phyloP scores from a whole-genome alignment of 768 basidiomycete species.

The Mycena rosella region DNA sequence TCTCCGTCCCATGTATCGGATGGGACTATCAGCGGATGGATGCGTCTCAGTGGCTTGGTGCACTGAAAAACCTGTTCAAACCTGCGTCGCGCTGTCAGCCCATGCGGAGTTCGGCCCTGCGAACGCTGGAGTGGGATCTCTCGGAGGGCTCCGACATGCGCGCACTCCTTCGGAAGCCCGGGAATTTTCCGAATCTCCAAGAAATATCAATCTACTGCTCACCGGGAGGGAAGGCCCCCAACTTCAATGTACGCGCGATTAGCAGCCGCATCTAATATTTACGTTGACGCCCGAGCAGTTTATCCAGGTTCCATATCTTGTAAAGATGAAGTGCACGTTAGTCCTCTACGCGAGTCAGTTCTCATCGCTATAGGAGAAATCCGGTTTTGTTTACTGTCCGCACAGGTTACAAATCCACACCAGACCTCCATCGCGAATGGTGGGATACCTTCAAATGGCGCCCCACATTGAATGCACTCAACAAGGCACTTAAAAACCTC shows the following conservation, averaged over 20 bases:
- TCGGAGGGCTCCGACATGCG: not conserved
- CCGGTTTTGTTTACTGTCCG: no score
- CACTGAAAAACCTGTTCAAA: not conserved
- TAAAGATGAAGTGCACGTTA: not conserved
- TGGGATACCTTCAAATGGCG: not conserved
- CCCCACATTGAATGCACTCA: not conserved
- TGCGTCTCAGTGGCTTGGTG: not conserved
- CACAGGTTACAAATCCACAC: no score
- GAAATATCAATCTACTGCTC: not conserved
- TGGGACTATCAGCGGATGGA: no score
- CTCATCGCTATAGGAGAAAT: no score
- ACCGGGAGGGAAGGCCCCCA: not conserved
- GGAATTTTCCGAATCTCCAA: slow-evolving; percentile 10
- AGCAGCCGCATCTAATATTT: not conserved
- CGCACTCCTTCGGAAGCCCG: not conserved
- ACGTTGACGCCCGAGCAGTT: not conserved
- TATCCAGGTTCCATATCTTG: not conserved
- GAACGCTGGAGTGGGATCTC: not conserved
- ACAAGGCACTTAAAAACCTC: not conserved
- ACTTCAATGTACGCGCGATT: slow-evolving; percentile 1
- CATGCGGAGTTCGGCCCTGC: not conserved
- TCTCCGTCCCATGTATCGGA: not conserved
- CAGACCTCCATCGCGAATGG: no score
- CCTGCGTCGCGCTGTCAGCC: not conserved
- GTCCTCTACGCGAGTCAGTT: not conserved